Percentiles rank a stretch among this genome's conserved stretches.
phyloP scores from a whole-genome alignment of 2,329 filamentous ascomycete genomes.

The Simplicillium aogashimaense region DNA sequence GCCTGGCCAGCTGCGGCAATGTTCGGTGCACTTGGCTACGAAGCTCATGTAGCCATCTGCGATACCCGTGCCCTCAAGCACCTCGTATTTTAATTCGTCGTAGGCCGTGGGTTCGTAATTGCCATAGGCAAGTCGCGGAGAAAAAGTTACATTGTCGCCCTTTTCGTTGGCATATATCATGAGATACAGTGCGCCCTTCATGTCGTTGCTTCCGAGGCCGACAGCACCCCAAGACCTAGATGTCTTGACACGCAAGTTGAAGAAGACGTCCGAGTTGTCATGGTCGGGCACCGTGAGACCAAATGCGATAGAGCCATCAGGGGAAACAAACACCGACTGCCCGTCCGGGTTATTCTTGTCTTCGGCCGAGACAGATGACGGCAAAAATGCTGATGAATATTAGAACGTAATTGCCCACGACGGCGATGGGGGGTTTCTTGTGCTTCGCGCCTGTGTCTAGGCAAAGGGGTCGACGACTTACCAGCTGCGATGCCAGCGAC shows the following conservation, averaged over 20 bases:
- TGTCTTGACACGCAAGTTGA: conserved; percentile 38
- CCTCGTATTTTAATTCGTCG: conserved; percentile 29
- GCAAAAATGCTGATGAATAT: conserved; percentile 8
- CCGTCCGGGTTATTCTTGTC: conserved; percentile 16
- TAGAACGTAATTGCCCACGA: background rate
- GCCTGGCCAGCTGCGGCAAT: conserved; percentile 38
- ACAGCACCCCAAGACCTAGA: conserved; percentile 41
- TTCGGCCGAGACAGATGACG: conserved; percentile 14
- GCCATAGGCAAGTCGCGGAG: conserved; percentile 38
- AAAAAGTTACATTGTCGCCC: conserved; percentile 43
- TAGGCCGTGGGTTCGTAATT: conserved; percentile 42
- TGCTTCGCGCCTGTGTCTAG: background rate
- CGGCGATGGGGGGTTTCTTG: too few relatives aligned
- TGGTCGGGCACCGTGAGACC: conserved; percentile 38
- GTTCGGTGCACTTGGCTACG: conserved; percentile 36
- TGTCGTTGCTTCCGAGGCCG: conserved; percentile 41
- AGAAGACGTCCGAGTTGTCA: conserved; percentile 37
- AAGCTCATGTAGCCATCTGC: conserved; percentile 34
- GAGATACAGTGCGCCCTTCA: conserved; percentile 42
- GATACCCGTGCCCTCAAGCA: conserved; percentile 38
- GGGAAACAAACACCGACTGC: conserved; percentile 34
- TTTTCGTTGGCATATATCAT: conserved; percentile 40
- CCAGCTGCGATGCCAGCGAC: conserved; percentile 4
- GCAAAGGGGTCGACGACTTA: background rate
- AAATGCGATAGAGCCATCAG: conserved; percentile 34